Conservation (phyloP, 2,329 filamentous ascomycete genomes). For the Fusarium staphyleae region DNA sequence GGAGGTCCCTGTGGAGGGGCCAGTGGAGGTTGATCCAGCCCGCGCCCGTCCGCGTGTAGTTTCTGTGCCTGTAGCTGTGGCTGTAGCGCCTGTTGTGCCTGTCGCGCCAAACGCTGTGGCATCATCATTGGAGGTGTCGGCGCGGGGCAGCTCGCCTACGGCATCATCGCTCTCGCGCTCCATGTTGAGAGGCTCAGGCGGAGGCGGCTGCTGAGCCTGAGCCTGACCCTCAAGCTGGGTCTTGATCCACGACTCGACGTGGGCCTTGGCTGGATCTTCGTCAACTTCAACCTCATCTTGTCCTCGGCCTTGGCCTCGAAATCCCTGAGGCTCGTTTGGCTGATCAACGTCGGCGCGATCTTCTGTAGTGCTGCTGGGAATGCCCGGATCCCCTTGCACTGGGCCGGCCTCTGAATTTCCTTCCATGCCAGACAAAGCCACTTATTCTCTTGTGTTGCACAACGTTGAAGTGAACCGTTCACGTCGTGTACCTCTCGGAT, state of each 20-base stretch:
- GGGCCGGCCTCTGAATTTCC: slow-evolving; percentile 33
- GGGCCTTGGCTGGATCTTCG: slow-evolving; percentile 18
- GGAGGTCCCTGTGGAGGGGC: slow-evolving; percentile 26
- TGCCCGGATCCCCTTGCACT: slow-evolving; percentile 16
- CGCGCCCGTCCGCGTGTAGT: slow-evolving; percentile 25
- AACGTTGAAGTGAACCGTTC: slow-evolving; percentile 2
- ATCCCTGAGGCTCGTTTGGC: slow-evolving; percentile 13
- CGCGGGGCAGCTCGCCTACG: slow-evolving; percentile 28
- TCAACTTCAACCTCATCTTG: slow-evolving; percentile 6
- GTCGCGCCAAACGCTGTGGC: slow-evolving; percentile 12
- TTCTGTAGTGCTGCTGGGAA: neutral
- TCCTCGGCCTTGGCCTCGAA: slow-evolving; percentile 7
- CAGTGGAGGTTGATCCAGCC: slow-evolving; percentile 35
- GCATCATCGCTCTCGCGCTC: slow-evolving; percentile 20
- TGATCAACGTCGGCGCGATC: slow-evolving; percentile 8
- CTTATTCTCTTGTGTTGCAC: slow-evolving; percentile 16
- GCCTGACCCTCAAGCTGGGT: slow-evolving; percentile 23
- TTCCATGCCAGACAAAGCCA: slow-evolving; percentile 38
- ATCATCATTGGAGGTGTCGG: slow-evolving; percentile 16
- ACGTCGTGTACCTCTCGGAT: slow-evolving; percentile 3
- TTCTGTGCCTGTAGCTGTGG: neutral
- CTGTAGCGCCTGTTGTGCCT: slow-evolving; percentile 6
- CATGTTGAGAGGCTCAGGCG: slow-evolving; percentile 12
- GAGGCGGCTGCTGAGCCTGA: slow-evolving; percentile 21
- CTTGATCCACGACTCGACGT: slow-evolving; percentile 33